Percentiles rank a stretch among this genome's conserved stretches.
Conservation (phyloP, 495 filamentous ascomycete species). For the Melanomma pulvis-pyrius region DNA sequence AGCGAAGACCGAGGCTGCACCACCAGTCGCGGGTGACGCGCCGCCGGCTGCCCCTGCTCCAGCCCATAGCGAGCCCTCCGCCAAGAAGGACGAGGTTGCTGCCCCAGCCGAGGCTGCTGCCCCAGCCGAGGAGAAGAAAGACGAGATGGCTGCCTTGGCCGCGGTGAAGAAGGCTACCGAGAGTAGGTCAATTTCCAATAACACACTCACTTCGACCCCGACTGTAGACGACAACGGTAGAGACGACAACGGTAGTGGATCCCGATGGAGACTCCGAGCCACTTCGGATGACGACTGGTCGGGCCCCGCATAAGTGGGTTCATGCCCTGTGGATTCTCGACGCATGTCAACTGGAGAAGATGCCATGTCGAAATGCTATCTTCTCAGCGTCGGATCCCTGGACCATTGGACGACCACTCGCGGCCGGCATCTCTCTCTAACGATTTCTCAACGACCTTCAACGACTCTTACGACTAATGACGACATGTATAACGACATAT, state of each 20-base stretch:
- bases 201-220: neutral
- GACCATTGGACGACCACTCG: no score
- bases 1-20: conserved; percentile 3
- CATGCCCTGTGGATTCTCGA: neutral
- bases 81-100: conserved; percentile 15
- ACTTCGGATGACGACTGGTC: neutral
- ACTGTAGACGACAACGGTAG: neutral
- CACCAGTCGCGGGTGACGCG: neutral
- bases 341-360: neutral
- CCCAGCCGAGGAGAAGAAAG: no score
- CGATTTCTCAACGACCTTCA: no score
- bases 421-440: no score
- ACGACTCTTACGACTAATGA: no score
- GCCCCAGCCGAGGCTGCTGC: conserved; percentile 22
- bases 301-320: neutral
- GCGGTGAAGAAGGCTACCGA: conserved; percentile 31
- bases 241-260: conserved; percentile 2
- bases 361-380: neutral
- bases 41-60: conserved; percentile 18
- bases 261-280: conserved; percentile 6
- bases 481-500: no score
- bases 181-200: conserved; percentile 25
- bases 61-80: neutral
- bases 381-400: neutral
- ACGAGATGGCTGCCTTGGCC: conserved; percentile 21